Percentiles rank a stretch among this genome's conserved stretches.
These are phyloP conservation scores for Bremia lactucae DNA, from an alignment of 352 stramenopile genomes.

Conservation along the genomic window DNA sequence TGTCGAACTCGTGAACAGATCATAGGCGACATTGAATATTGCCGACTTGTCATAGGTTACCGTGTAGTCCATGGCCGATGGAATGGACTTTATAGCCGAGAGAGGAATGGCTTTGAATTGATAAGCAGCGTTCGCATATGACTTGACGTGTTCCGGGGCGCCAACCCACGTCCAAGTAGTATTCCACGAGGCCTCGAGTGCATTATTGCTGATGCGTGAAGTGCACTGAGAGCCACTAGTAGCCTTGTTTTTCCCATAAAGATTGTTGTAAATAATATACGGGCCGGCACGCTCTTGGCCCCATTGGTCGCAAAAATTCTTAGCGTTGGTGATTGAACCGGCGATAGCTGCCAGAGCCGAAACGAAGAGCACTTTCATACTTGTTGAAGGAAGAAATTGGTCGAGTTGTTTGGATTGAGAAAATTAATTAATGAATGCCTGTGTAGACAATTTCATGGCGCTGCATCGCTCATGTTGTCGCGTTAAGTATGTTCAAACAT, in stretches of 20 bases:
- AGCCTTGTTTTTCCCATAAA: constrained; percentile 19
- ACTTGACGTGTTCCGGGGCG: constrained; percentile 27
- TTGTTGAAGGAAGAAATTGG: no score
- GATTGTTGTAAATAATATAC: constrained; percentile 47
- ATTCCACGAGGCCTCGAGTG: constrained; percentile 27
- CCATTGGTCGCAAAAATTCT: constrained; percentile 32
- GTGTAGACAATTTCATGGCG: no score
- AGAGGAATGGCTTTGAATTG: constrained; percentile 28
- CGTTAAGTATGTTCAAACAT: no score
- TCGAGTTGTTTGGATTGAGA: no score
- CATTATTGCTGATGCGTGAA: constrained; percentile 19
- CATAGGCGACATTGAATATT: constrained; percentile 28
- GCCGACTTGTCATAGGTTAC: constrained; percentile 24
- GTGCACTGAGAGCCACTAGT: constrained; percentile 29
- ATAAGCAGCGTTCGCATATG: constrained; percentile 31
- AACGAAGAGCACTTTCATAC: constrained; percentile 21
- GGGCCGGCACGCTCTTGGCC: constrained; percentile 15
- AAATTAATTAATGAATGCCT: no score
- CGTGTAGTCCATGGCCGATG: constrained; percentile 28
- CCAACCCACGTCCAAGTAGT: constrained; percentile 30
- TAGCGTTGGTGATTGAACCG: constrained; percentile 7
- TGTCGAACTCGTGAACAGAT: constrained; percentile 30
- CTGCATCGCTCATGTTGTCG: no score
- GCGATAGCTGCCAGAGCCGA: constrained; percentile 12
- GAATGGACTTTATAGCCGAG: constrained; percentile 27